These are phyloP conservation scores for Gossypium mustelinum DNA, from an alignment of 345 rosid species.

Conservation along the genomic window DNA sequence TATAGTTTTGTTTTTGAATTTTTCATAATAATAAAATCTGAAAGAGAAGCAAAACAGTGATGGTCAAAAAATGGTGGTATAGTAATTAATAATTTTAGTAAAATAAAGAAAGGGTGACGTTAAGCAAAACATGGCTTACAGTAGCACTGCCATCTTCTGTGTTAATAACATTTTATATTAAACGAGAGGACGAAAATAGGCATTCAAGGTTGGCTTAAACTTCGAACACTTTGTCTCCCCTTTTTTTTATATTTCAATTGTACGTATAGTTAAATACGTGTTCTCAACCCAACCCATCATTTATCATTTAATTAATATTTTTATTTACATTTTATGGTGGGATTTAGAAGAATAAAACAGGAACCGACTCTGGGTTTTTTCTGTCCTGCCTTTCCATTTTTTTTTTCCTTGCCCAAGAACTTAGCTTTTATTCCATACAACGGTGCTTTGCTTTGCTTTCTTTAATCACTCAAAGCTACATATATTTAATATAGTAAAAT, in stretches of 20 bases:
- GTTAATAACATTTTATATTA: constrained; percentile 19
- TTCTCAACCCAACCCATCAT: too few relatives aligned
- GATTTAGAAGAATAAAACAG: constrained; percentile 19
- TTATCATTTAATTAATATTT: background rate
- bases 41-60: constrained; percentile 28
- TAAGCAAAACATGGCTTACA: constrained; percentile 59
- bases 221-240: constrained; percentile 23
- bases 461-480: background rate
- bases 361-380: constrained; percentile 37
- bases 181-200: constrained; percentile 28
- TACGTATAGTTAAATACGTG: too few relatives aligned
- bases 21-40: background rate
- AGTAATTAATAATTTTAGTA: constrained; percentile 19
- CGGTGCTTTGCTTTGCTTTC: background rate
- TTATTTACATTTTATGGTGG: background rate
- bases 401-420: constrained; percentile 29
- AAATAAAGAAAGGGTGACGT: constrained; percentile 36
- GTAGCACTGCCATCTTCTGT: constrained; percentile 23
- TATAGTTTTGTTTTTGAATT: background rate
- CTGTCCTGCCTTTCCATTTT: constrained; percentile 29
- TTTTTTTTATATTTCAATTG: background rate
- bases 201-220: constrained; percentile 40
- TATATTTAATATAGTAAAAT: background rate
- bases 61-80: constrained; percentile 64
- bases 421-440: background rate